Evolutionary conservation across 805 yeast genomes (phyloP).

Genomic region (Saccharomycopsis sp.): DNA sequence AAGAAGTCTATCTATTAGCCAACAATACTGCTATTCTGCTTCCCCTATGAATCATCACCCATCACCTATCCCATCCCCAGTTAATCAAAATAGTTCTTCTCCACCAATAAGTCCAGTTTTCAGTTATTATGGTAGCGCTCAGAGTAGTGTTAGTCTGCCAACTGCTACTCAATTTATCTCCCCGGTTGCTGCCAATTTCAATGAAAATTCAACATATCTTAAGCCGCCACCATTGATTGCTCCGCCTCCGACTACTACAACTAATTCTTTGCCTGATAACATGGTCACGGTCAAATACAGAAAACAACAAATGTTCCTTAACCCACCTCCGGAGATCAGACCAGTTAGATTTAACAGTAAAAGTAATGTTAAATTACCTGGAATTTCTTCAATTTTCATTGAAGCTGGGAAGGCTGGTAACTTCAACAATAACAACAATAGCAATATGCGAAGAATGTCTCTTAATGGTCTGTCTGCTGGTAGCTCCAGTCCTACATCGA

Average conservation of each 20-base stretch:
- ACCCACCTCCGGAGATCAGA: not conserved
- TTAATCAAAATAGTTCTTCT: not conserved
- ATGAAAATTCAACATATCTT: not conserved
- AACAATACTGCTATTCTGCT: not conserved
- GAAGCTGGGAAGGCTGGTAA: not conserved
- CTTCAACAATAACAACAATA: no score
- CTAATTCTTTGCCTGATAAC: not conserved
- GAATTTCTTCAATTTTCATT: not conserved
- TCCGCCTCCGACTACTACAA: not conserved
- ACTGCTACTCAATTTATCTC: not conserved
- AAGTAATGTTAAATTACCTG: not conserved
- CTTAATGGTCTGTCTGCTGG: not conserved
- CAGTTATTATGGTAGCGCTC: not conserved
- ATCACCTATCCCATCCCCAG: not conserved
- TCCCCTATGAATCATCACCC: not conserved
- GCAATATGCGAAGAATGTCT: not conserved
- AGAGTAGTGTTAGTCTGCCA: not conserved
- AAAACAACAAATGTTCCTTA: not conserved
- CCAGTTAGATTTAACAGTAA: not conserved
- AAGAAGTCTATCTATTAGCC: not conserved
- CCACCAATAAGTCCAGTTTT: not conserved
- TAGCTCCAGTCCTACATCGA: not conserved
- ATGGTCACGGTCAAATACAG: not conserved
- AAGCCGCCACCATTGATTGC: not conserved
- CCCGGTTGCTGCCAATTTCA: constrained; percentile 1